These are phyloP conservation scores for Middelhovenomyces tepae DNA, from an alignment of 805 yeast species.

Conservation along the genomic window DNA sequence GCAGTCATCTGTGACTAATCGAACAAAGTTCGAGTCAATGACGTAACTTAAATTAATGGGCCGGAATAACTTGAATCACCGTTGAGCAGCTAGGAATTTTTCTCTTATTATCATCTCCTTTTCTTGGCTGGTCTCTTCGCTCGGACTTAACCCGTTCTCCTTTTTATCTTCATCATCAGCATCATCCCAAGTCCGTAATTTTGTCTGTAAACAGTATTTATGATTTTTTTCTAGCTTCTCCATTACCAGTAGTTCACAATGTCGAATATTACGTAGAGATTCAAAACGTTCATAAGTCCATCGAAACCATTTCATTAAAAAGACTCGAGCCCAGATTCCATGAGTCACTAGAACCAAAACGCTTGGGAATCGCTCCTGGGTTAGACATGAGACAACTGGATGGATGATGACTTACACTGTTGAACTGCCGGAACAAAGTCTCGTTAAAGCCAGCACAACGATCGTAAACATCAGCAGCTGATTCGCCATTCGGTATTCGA, in stretches of 20 bases:
- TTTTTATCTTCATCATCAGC: constrained; percentile 20
- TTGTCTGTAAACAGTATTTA: constrained; percentile 42
- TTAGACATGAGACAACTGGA: constrained; percentile 14
- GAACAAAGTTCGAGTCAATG: too few relatives aligned
- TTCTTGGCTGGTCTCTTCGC: too few relatives aligned
- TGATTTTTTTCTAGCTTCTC: constrained; percentile 41
- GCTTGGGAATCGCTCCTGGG: constrained; percentile 68
- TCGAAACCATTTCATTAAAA: constrained; percentile 87
- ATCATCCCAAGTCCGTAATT: constrained; percentile 65
- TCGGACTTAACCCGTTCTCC: too few relatives aligned
- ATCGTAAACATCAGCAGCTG: constrained; percentile 94
- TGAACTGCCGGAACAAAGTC: constrained; percentile 73
- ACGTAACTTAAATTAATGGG: too few relatives aligned
- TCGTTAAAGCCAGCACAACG: constrained; percentile 86
- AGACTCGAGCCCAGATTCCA: constrained; percentile 91
- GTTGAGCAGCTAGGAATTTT: too few relatives aligned
- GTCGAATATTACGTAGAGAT: constrained; percentile 70
- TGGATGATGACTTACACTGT: too few relatives aligned
- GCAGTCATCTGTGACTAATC: too few relatives aligned
- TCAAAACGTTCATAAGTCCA: constrained; percentile 91
- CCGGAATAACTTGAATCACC: too few relatives aligned
- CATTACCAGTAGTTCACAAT: constrained; percentile 77
- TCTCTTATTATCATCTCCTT: too few relatives aligned
- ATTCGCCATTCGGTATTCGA: constrained; percentile 87
- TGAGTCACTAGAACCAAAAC: constrained; percentile 82